Base-by-base conservation (phyloP, 139 green algal species). In the Micromonas pusilla region DNA sequence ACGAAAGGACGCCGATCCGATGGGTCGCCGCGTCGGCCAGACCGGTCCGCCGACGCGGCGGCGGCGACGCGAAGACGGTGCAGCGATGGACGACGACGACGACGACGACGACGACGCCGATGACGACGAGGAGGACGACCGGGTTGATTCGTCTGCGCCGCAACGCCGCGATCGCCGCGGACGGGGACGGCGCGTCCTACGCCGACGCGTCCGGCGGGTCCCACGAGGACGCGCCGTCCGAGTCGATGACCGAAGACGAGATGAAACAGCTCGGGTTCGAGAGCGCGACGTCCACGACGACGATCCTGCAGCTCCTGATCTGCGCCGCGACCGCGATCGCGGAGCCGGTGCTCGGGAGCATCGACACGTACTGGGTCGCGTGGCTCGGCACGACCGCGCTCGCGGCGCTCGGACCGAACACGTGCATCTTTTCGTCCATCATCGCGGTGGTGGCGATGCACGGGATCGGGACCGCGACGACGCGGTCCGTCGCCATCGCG, bases 221-320 rank as follows among this genome's bases (percentile, higher is more conserved):
- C 2, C 73, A 74, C 0, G 33, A 66, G 1, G 36, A 3, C 28
- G 75, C 60, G 20, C 60, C 75, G 33, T 16, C 25, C 32, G 75
- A 60, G 36, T 80, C 75, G 36, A 74, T 80, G 32, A 80, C 75
- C 30, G 60, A 80, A 60, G 75, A 72, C 20, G 73, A 80, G 9
- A 80, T 26, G 0, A 80, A 60, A 37, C 75, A 80, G 45, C 45
- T 57, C 9, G 45, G 45, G 45, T 57, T 9, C 9, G 16, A 57
- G 9, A 57, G 9, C 45, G 45, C 45, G 9, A 57, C 16, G 45
- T 23, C 9, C 45, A 16, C 45, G 9, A 23, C 45, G 45, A 57
- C 45, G 16, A 23, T 57, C 9, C 9, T 57, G 9, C 45, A 57
- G 16, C 45, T 57, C 13, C 13, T 9, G 6, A 28, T 68, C 25